phyloP scores from a whole-genome alignment of 176 grass and related monocot species.

The Olyra latifolia region DNA sequence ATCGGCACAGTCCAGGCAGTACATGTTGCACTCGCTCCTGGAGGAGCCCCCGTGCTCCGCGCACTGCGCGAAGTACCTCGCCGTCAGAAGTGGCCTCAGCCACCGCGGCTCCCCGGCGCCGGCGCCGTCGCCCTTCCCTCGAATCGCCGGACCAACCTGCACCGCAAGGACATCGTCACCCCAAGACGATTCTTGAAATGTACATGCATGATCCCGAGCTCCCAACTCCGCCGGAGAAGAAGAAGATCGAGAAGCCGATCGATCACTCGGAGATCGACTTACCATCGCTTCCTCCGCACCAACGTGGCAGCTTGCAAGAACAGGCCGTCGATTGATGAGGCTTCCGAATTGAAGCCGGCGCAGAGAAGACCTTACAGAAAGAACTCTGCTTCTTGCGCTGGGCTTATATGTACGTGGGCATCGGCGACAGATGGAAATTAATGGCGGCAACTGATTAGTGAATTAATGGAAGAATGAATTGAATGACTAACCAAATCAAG shows the following conservation, averaged over 20 bases:
- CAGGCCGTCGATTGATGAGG: background rate
- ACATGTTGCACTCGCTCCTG: constrained; percentile 2
- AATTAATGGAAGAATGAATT: no score
- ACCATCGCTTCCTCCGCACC: background rate
- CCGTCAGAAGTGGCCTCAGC: constrained; percentile 44
- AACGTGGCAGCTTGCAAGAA: background rate
- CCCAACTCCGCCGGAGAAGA: background rate
- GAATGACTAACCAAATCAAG: background rate
- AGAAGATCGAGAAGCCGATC: background rate
- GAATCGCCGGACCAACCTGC: constrained; percentile 47
- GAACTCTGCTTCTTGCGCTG: background rate
- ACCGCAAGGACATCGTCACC: background rate
- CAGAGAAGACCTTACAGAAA: background rate
- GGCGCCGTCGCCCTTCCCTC: background rate
- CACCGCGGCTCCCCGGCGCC: constrained; percentile 29
- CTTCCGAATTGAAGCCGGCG: background rate
- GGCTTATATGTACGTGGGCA: background rate
- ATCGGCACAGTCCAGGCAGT: background rate
- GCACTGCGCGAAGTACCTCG: constrained; percentile 45
- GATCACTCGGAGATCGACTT: background rate
- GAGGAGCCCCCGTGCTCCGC: background rate
- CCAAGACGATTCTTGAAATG: background rate
- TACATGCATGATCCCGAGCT: background rate
- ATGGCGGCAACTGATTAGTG: background rate
- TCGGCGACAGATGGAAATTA: background rate